Conservation (phyloP, 2,329 filamentous ascomycete genomes). For the Emmonsiellopsis sp. region DNA sequence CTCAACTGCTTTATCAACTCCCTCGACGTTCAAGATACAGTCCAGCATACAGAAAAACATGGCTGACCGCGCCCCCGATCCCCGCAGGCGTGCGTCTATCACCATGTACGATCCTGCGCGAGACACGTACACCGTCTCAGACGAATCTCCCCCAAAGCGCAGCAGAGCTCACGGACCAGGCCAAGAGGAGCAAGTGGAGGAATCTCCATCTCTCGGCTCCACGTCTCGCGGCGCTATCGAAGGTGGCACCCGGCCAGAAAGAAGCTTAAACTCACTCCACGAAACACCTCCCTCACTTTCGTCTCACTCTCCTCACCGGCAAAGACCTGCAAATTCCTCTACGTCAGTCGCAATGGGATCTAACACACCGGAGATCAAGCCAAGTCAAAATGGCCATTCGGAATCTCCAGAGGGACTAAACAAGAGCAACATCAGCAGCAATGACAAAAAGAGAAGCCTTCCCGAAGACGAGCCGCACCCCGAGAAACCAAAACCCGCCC, state of each 20-base stretch:
- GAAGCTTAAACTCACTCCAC: not conserved
- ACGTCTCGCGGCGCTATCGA: not conserved
- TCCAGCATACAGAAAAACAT: not conserved
- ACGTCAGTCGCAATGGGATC: not conserved
- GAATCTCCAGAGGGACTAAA: not conserved
- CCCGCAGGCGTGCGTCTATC: constrained; percentile 10
- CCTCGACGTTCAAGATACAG: not conserved
- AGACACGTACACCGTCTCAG: constrained; percentile 22
- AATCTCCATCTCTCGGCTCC: not conserved
- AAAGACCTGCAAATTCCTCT: not conserved
- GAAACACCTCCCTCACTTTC: not conserved
- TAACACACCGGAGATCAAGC: not conserved
- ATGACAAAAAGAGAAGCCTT: constrained; percentile 21
- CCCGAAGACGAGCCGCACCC: constrained; percentile 16
- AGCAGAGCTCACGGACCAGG: constrained; percentile 4
- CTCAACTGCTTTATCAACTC: not conserved
- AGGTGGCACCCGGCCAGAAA: constrained; percentile 2
- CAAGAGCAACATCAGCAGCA: not conserved
- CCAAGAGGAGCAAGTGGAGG: constrained; percentile 2
- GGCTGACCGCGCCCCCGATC: not conserved
- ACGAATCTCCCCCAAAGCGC: constrained; percentile 14
- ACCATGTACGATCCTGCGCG: constrained; percentile 25
- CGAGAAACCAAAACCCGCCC: constrained; percentile 14
- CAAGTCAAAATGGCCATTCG: not conserved
- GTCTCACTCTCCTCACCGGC: not conserved